These are phyloP conservation scores for Manihot esculenta DNA, from an alignment of 441 rosid species.

Conservation along the genomic window DNA sequence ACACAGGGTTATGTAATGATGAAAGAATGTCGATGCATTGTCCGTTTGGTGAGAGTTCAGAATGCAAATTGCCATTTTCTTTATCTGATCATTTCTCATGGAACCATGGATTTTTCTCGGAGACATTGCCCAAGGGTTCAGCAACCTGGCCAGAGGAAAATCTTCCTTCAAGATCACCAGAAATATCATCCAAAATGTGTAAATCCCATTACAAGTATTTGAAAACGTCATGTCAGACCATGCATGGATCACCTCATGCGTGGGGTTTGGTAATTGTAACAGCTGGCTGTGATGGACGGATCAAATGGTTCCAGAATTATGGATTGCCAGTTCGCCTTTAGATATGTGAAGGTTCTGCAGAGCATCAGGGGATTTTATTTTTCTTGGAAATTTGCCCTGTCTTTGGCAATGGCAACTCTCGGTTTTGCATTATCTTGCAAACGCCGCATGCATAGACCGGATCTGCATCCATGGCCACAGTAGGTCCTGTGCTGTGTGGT, in stretches of 20 bases:
- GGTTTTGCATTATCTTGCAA: not conserved
- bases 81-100: conserved; percentile 45
- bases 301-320: conserved; percentile 78
- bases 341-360: conserved; percentile 9
- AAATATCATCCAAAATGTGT: conserved; percentile 32
- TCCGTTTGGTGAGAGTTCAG: conserved; percentile 27
- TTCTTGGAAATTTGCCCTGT: not conserved
- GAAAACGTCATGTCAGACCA: conserved; percentile 57
- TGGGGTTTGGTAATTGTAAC: conserved; percentile 93
- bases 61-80: conserved; percentile 32
- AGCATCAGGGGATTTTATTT: not conserved
- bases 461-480: not conserved
- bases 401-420: conserved; percentile 13
- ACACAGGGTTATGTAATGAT: not conserved
- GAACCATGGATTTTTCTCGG: conserved; percentile 51
- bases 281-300: conserved; percentile 89
- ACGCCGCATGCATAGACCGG: too few species aligned
- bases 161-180: conserved; percentile 50
- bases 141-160: conserved; percentile 97
- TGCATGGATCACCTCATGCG: conserved; percentile 50
- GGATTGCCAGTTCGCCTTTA: conserved; percentile 60
- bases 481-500: conserved; percentile 6
- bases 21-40: conserved; percentile 18
- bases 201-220: conserved; percentile 53
- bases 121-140: conserved; percentile 67